Percentiles rank a stretch among this genome's conserved stretches.
Evolutionary conservation across 225 moss, liverwort and hornwort genomes (phyloP).

Genomic region (Anthoceros angustus): DNA sequence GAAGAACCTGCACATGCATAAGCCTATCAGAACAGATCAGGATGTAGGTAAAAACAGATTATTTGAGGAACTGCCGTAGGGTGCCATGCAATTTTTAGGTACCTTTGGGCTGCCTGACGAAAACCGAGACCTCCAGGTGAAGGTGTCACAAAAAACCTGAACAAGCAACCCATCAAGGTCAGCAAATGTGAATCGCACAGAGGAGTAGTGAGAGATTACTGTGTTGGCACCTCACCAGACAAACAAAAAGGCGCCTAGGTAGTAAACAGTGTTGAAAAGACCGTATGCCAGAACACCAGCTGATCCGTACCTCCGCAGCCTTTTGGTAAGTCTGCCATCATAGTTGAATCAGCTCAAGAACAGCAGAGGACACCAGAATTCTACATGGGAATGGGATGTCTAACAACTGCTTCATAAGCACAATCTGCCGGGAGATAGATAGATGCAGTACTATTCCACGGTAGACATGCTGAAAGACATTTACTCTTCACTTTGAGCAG

Average conservation of each 20-base stretch:
- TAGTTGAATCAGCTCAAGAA: neutral
- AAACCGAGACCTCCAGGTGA: conserved; percentile 39
- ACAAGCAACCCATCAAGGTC: neutral
- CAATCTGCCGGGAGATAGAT: neutral
- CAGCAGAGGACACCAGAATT: neutral
- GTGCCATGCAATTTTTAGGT: neutral
- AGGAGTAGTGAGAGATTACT: neutral
- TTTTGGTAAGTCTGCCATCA: conserved; percentile 16
- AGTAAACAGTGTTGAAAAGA: conserved; percentile 37
- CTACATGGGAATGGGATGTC: neutral
- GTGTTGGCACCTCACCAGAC: conserved; percentile 22
- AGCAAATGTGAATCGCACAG: neutral
- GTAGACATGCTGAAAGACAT: conserved; percentile 3
- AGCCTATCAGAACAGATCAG: neutral
- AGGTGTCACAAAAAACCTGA: conserved; percentile 39
- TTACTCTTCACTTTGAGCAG: conserved; percentile 31
- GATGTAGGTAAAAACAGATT: neutral
- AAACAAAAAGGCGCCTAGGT: conserved; percentile 31
- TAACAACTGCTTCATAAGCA: neutral
- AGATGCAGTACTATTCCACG: conserved; percentile 3
- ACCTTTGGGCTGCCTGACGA: conserved; percentile 31
- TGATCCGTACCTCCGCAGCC: conserved; percentile 30
- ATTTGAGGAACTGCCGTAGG: neutral
- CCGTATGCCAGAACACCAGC: conserved; percentile 39
- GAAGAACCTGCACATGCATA: conserved; percentile 18